Conservation (phyloP, 371 early-diverging fungal genomes). For the Syncephalastrum racemosum region DNA sequence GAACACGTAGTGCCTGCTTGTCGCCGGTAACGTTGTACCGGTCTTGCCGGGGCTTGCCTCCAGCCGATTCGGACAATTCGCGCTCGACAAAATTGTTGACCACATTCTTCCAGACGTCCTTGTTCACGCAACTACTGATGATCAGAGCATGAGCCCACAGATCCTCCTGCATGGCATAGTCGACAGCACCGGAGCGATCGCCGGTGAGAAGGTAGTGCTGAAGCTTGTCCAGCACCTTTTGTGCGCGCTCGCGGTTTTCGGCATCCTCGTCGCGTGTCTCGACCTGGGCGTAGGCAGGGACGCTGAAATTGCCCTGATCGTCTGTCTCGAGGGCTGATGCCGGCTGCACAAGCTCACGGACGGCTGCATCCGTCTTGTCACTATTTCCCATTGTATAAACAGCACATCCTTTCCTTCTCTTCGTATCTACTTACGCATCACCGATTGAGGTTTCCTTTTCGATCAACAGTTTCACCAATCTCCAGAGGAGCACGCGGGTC, state of each 20-base stretch:
- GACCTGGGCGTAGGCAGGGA: slow-evolving; percentile 39
- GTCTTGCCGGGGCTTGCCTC: slow-evolving; percentile 21
- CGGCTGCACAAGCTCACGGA: slow-evolving; percentile 48
- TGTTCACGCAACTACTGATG: slow-evolving; percentile 83
- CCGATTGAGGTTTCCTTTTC: slow-evolving; percentile 69
- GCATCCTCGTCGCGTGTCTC: slow-evolving; percentile 11
- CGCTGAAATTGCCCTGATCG: slow-evolving; percentile 33
- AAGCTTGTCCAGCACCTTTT: slow-evolving; percentile 51
- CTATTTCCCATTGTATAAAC: slow-evolving; percentile 20
- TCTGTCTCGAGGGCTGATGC: slow-evolving; percentile 13
- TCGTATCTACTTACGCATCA: slow-evolving; percentile 56
- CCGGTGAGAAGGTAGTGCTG: slow-evolving; percentile 71
- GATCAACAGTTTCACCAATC: slow-evolving; percentile 57
- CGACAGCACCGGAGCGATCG: slow-evolving; percentile 74
- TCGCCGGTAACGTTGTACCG: slow-evolving; percentile 43
- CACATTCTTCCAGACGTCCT: slow-evolving; percentile 82
- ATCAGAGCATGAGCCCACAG: slow-evolving; percentile 92
- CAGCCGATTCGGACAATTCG: slow-evolving; percentile 48
- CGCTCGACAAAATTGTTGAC: slow-evolving; percentile 67
- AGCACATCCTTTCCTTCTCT: not conserved
- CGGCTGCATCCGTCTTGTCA: slow-evolving; percentile 55
- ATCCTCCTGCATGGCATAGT: slow-evolving; percentile 65
- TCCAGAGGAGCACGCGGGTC: slow-evolving; percentile 55
- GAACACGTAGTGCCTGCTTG: slow-evolving; percentile 65
- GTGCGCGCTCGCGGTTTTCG: slow-evolving; percentile 23